Base-by-base conservation (phyloP, 148 eudicot species). In the Rhododendron henanense region DNA sequence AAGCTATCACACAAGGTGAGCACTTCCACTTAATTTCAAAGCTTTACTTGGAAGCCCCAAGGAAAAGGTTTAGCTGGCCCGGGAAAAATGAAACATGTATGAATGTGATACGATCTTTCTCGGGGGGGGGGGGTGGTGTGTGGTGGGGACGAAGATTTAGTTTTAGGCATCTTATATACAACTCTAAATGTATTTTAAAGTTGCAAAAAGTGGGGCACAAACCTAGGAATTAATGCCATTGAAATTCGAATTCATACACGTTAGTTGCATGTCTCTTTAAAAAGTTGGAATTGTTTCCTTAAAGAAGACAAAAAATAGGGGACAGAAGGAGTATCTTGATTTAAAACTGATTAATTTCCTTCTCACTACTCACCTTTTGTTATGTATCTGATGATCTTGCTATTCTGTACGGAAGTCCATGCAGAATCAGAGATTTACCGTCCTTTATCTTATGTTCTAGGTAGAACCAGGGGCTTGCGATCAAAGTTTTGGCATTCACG, bases 401-500 rank as follows among this genome's bases (percentile, higher is more conserved):
- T 47, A 86, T 31, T 82, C 51, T 33, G 79, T 67, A 65, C 5
- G 8, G 23, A 44, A 16, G 33, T 75, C 76, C 83, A 78, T 84
- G 79, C 65, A 51, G 10, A 80, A 81, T 45, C 55, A 63, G 51
- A 48, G 41, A 33, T 39, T 67, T 48, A 83, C 33, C 2, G 13
- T 80, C 16, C 28, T 39, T 28, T 15, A 71, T 63, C 78, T 83
- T 81, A 61, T 78, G 73, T 86, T 87, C 74, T 92, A 97, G 99
- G 96, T 97, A 89, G 98, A 95, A 88, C 94, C 93, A 45, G 99
- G 99, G 37, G 98, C 99, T 81, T 97, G 98, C 90, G 99, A 97
- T 92, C 99, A 97, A 92, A 97, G 99, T 91, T 97, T 97, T 78
- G 99, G 99, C 61, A 97, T 97, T 85, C 99, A 97, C 81, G 99